Percentiles rank a stretch among this genome's conserved stretches.
These are phyloP conservation scores for Trichoderma sp. DNA, from an alignment of 2,329 filamentous ascomycete genomes.

Conservation along the genomic window DNA sequence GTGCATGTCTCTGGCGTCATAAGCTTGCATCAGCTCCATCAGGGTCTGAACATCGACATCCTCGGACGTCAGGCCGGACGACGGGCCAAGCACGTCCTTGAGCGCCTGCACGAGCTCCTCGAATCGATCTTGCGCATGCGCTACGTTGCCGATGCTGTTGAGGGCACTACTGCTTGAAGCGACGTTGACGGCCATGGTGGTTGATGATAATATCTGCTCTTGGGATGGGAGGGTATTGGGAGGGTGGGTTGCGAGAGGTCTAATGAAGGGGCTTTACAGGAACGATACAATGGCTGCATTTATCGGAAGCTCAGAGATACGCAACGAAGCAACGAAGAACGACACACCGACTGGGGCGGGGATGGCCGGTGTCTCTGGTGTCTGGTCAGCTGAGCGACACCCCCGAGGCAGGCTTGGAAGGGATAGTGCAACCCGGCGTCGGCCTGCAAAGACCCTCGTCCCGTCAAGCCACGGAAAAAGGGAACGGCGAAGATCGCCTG, in stretches of 20 bases:
- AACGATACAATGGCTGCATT: slow-evolving; percentile 12
- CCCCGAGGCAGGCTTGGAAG: slow-evolving; percentile 7
- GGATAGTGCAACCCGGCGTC: slow-evolving; percentile 24
- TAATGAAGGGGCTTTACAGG: neutral
- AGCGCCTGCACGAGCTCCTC: slow-evolving; percentile 72
- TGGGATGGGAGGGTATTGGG: neutral
- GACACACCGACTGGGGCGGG: slow-evolving; percentile 37
- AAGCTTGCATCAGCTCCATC: slow-evolving; percentile 71
- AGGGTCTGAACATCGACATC: slow-evolving; percentile 78
- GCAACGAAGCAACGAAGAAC: slow-evolving; percentile 31
- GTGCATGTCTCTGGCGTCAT: slow-evolving; percentile 67
- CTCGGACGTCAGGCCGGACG: slow-evolving; percentile 77
- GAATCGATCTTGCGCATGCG: slow-evolving; percentile 51
- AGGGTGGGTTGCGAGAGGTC: slow-evolving; percentile 20
- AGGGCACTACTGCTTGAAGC: slow-evolving; percentile 35
- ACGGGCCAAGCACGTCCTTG: slow-evolving; percentile 73
- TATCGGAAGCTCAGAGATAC: slow-evolving; percentile 5
- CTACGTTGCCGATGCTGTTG: slow-evolving; percentile 33
- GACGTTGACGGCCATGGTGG: slow-evolving; percentile 44
- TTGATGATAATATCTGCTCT: slow-evolving; percentile 30
- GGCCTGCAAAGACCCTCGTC: slow-evolving; percentile 29
- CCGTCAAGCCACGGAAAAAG: slow-evolving; percentile 5
- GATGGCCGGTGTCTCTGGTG: slow-evolving; percentile 31
- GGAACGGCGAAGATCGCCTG: slow-evolving; percentile 27
- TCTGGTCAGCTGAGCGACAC: slow-evolving; percentile 31